Evolutionary conservation across 208 protist species (phyloP).

Genomic region (Acanthamoeba polyphaga): DNA sequence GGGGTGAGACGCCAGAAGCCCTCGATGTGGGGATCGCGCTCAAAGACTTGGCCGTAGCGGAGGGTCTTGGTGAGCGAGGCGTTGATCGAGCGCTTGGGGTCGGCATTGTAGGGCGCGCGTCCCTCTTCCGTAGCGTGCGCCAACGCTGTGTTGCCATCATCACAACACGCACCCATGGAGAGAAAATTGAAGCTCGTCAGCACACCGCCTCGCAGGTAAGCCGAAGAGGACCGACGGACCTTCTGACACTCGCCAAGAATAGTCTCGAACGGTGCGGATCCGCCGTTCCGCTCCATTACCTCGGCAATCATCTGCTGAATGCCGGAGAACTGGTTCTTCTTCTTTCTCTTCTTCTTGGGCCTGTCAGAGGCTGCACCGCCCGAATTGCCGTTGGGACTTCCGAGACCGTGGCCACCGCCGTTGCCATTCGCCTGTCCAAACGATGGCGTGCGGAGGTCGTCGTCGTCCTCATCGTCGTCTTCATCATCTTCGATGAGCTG

Average conservation of each 20-base stretch:
- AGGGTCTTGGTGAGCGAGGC: conserved; percentile 41
- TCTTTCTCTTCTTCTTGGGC: conserved; percentile 34
- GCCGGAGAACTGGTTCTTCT: conserved; percentile 68
- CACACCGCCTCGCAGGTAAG: too few relatives aligned
- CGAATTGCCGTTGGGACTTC: neutral
- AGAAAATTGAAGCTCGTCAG: neutral
- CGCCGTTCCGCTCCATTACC: conserved; percentile 53
- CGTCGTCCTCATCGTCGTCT: neutral
- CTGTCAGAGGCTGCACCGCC: neutral
- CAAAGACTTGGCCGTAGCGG: conserved; percentile 54
- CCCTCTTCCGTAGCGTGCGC: conserved; percentile 61
- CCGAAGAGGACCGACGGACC: neutral
- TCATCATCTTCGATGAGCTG: neutral
- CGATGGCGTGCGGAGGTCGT: neutral
- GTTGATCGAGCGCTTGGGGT: conserved; percentile 74
- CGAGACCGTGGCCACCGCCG: neutral
- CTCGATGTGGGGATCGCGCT: conserved; percentile 25
- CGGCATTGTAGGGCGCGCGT: conserved; percentile 66
- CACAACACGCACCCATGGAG: neutral
- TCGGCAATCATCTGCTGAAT: conserved; percentile 68
- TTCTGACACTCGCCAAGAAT: conserved; percentile 60
- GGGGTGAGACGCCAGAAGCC: conserved; percentile 66
- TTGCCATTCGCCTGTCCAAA: neutral
- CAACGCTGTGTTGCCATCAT: conserved; percentile 18
- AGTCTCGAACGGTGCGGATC: conserved; percentile 51